Percentiles rank a stretch among this genome's conserved stretches.
These are phyloP conservation scores for Allantophomopsis cytisporea DNA, from an alignment of 2,329 filamentous ascomycete genomes.

Conservation along the genomic window DNA sequence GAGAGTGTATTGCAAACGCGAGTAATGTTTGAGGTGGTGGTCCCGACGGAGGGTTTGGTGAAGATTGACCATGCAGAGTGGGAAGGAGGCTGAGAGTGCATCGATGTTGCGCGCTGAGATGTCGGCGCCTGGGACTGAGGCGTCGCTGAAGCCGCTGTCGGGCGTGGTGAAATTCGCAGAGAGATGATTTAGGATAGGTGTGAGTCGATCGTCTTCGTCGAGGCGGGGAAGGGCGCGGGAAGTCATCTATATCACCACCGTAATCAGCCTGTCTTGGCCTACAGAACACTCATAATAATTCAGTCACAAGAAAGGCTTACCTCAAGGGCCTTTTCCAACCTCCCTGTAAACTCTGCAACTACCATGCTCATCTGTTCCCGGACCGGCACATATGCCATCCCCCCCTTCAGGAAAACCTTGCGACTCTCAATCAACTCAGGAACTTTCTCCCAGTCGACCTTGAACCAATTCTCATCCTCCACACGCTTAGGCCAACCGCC, in stretches of 20 bases:
- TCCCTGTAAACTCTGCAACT: constrained; percentile 68
- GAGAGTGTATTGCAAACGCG: constrained; percentile 84
- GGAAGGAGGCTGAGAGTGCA: constrained; percentile 67
- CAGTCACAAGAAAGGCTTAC: constrained; percentile 27
- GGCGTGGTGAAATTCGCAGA: constrained; percentile 92
- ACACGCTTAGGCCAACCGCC: constrained; percentile 24
- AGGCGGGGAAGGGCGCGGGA: constrained; percentile 82
- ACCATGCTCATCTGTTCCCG: constrained; percentile 84
- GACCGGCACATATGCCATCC: constrained; percentile 84
- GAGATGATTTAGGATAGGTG: constrained; percentile 65
- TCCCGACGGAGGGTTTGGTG: constrained; percentile 79
- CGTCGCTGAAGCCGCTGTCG: constrained; percentile 64
- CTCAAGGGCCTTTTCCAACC: constrained; percentile 73
- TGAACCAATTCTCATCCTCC: constrained; percentile 86
- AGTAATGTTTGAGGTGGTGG: constrained; percentile 84
- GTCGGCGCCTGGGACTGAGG: constrained; percentile 53
- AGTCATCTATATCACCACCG: constrained; percentile 45
- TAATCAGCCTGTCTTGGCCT: too few relatives aligned
- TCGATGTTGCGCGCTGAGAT: constrained; percentile 74
- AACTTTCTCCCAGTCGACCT: constrained; percentile 90
- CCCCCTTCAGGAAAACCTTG: constrained; percentile 61
- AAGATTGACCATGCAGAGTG: constrained; percentile 86
- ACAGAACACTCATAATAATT: constrained; percentile 3
- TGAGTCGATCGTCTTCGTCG: constrained; percentile 89
- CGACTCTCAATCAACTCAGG: constrained; percentile 78